Percentiles rank a stretch among this genome's conserved stretches.
These are phyloP conservation scores for Brettanomyces sp. DNA, from an alignment of 805 yeast species.

Conservation along the genomic window DNA sequence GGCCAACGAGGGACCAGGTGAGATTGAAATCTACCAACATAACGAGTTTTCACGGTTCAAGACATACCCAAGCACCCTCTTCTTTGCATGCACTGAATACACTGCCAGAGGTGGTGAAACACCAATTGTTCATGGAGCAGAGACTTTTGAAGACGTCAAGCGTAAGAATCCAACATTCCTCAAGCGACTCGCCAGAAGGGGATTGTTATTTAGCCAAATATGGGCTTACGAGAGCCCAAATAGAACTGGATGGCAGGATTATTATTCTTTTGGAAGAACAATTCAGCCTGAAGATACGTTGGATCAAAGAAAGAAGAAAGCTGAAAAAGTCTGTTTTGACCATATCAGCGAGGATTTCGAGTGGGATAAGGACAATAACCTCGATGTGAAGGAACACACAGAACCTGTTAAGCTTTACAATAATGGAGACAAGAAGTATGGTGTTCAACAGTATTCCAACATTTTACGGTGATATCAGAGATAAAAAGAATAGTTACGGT, in stretches of 20 bases:
- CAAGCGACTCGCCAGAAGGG: slow-evolving; percentile 15
- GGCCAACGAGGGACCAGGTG: slow-evolving; percentile 25
- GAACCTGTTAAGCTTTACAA: slow-evolving; percentile 14
- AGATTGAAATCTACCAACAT: slow-evolving; percentile 21
- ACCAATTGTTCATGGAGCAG: slow-evolving; percentile 6
- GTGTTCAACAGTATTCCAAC: slow-evolving; percentile 20
- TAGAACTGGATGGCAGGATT: slow-evolving; percentile 20
- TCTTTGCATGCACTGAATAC: slow-evolving; percentile 16
- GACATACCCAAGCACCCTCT: slow-evolving; percentile 19
- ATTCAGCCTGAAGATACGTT: slow-evolving; percentile 16
- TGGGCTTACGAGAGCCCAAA: slow-evolving; percentile 17
- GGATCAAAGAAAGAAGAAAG: slow-evolving; percentile 18
- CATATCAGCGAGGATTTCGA: slow-evolving; percentile 19
- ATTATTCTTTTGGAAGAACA: slow-evolving; percentile 23
- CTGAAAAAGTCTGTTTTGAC: slow-evolving; percentile 15
- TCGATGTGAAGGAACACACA: slow-evolving; percentile 21
- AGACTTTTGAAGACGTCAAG: slow-evolving; percentile 15
- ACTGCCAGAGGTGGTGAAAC: slow-evolving; percentile 20
- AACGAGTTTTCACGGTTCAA: slow-evolving; percentile 26
- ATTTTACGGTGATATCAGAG: slow-evolving; percentile 6
- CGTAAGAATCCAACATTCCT: slow-evolving; percentile 16
- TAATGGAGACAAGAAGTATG: slow-evolving; percentile 3
- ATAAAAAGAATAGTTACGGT: slow-evolving; percentile 1
- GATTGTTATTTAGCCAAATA: slow-evolving; percentile 19
- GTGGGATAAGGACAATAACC: slow-evolving; percentile 19